These are phyloP conservation scores for Mrakia hoshinonis DNA, from an alignment of 768 basidiomycete species.

Conservation along the genomic window DNA sequence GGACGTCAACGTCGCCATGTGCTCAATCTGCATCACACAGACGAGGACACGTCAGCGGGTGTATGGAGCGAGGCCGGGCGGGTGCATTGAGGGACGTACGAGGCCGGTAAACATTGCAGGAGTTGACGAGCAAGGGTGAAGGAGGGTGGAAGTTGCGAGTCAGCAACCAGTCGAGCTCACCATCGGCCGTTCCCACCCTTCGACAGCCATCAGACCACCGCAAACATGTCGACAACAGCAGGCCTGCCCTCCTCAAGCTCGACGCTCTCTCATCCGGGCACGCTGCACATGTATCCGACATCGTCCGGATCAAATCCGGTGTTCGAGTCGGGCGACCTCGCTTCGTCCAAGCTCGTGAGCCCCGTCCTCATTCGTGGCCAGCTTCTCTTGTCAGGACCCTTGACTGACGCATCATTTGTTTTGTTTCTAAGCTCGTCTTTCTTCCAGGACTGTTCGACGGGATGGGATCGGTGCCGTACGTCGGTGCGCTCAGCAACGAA, in stretches of 20 bases:
- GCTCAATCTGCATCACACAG: constrained; percentile 63
- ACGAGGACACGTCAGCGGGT: background rate
- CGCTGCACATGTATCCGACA: background rate
- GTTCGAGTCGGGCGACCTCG: constrained; percentile 9
- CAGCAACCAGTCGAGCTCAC: no score
- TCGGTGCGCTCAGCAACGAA: background rate
- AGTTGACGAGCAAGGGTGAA: background rate
- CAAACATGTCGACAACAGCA: no score
- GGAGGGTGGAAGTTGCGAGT: background rate
- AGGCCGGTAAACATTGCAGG: constrained; percentile 38
- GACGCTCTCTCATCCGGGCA: no score
- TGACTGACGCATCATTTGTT: no score
- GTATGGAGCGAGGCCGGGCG: background rate
- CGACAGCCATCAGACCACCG: no score
- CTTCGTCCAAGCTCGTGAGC: background rate
- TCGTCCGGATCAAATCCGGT: background rate
- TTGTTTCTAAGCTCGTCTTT: constrained; percentile 27
- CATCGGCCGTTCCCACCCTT: no score
- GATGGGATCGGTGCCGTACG: constrained; percentile 6
- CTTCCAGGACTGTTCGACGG: constrained; percentile 26
- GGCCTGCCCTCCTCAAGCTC: no score
- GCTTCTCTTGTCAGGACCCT: no score
- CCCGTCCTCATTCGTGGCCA: background rate
- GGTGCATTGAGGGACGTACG: constrained; percentile 30
- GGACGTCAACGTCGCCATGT: constrained; percentile 63